Conservation (phyloP, 805 yeast genomes). For the Zygotorulaspora sp. region DNA sequence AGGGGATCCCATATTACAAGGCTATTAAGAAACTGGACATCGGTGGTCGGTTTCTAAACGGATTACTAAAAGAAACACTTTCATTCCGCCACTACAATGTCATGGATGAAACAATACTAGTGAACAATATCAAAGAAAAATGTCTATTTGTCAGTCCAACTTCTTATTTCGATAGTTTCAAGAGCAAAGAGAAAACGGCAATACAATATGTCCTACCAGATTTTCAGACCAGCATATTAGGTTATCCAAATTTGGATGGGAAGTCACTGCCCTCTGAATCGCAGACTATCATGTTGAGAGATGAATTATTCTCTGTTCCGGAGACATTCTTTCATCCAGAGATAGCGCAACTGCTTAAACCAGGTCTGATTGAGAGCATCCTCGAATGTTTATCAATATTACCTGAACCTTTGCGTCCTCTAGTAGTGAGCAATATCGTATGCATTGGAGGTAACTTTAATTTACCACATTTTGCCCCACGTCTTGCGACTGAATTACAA, state of each 20-base stretch:
- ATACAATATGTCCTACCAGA: constrained; percentile 84
- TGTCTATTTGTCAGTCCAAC: constrained; percentile 43
- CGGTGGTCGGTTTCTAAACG: constrained; percentile 83
- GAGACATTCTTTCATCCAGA: constrained; percentile 86
- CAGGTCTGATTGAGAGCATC: constrained; percentile 70
- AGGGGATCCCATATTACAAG: constrained; percentile 70
- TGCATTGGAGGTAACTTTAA: constrained; percentile 80
- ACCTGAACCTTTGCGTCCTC: constrained; percentile 70
- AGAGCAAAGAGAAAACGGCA: constrained; percentile 32
- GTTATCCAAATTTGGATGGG: constrained; percentile 51
- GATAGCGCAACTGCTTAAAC: constrained; percentile 67
- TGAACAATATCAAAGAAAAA: constrained; percentile 80
- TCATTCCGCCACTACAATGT: constrained; percentile 92
- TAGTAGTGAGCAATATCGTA: constrained; percentile 73
- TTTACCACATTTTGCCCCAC: constrained; percentile 57
- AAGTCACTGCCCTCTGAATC: constrained; percentile 43
- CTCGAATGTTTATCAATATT: constrained; percentile 62
- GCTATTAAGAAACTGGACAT: constrained; percentile 76
- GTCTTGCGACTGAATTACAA: constrained; percentile 59
- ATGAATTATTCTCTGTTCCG: constrained; percentile 85
- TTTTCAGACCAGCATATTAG: constrained; percentile 71
- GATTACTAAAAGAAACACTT: constrained; percentile 74
- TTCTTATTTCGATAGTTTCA: constrained; percentile 38
- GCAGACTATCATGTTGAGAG: constrained; percentile 65
- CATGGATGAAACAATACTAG: constrained; percentile 80